These are phyloP conservation scores for Periconia macrospinosa DNA, from an alignment of 2,329 filamentous ascomycete genomes.

Conservation along the genomic window DNA sequence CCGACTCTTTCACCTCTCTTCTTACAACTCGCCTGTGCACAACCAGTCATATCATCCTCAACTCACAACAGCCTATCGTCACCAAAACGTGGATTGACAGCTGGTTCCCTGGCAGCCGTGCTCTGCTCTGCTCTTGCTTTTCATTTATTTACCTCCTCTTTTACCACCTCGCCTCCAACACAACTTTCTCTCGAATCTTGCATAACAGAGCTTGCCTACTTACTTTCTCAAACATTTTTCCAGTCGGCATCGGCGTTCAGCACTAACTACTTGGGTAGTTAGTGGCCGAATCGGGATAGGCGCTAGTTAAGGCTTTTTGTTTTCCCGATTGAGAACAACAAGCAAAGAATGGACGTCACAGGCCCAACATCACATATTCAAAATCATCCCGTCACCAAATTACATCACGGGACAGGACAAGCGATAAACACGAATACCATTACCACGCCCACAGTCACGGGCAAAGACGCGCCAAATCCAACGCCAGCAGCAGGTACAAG, in stretches of 20 bases:
- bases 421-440: too few relatives aligned
- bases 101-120: neutral
- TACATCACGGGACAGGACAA: too few relatives aligned
- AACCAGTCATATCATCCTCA: neutral
- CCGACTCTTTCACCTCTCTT: too few relatives aligned
- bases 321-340: neutral
- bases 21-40: neutral
- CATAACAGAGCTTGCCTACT: too few relatives aligned
- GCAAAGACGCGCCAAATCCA: too few relatives aligned
- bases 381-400: too few relatives aligned
- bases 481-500: too few relatives aligned
- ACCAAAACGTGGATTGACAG: neutral
- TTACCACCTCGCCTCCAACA: neutral
- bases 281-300: neutral
- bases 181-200: neutral
- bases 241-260: too few relatives aligned
- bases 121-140: neutral
- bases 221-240: too few relatives aligned
- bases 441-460: too few relatives aligned
- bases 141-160: neutral
- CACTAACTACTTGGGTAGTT: neutral
- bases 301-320: neutral
- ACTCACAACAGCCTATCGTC: neutral
- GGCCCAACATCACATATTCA: too few relatives aligned
- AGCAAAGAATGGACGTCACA: slow-evolving; percentile 5